Conservation (phyloP, 139 green algal species). For the Pseudopediastrum boryanum region DNA sequence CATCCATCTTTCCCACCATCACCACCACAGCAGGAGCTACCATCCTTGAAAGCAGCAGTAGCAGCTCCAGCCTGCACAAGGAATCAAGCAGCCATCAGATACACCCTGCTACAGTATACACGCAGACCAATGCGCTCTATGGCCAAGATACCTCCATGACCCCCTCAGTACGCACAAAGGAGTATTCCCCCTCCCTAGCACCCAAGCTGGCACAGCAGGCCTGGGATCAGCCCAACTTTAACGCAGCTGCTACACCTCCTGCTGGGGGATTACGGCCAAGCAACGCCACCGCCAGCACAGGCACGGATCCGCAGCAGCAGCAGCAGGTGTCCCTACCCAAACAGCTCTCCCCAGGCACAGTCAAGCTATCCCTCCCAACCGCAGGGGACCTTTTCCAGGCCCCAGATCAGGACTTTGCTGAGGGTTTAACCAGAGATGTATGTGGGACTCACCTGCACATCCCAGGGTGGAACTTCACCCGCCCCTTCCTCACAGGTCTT, state of each 20-base stretch:
- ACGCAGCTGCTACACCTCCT: not conserved
- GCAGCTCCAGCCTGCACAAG: not conserved
- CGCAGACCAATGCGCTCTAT: conserved; percentile 30
- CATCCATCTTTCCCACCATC: not conserved
- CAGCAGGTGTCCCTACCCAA: not conserved
- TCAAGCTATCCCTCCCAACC: conserved; percentile 19
- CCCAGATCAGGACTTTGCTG: conserved; percentile 20
- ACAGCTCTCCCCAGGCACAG: not conserved
- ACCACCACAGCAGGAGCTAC: not conserved
- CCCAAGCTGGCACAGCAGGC: not conserved
- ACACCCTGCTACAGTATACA: not conserved
- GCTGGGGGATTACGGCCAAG: not conserved
- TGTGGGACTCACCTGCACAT: not conserved
- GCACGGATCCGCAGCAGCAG: conserved; percentile 6
- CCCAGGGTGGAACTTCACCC: conserved; percentile 24
- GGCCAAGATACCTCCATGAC: conserved; percentile 21
- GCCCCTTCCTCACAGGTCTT: conserved; percentile 23
- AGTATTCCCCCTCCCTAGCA: conserved; percentile 18
- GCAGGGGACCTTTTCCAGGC: conserved; percentile 25
- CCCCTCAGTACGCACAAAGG: conserved; percentile 2
- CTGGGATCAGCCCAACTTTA: too few species aligned
- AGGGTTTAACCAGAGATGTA: not conserved
- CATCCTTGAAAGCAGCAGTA: not conserved
- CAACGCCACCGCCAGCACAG: conserved; percentile 5
- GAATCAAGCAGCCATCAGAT: not conserved